Conservation (phyloP, 768 basidiomycete species). For the Lactifluus subvellereus region DNA sequence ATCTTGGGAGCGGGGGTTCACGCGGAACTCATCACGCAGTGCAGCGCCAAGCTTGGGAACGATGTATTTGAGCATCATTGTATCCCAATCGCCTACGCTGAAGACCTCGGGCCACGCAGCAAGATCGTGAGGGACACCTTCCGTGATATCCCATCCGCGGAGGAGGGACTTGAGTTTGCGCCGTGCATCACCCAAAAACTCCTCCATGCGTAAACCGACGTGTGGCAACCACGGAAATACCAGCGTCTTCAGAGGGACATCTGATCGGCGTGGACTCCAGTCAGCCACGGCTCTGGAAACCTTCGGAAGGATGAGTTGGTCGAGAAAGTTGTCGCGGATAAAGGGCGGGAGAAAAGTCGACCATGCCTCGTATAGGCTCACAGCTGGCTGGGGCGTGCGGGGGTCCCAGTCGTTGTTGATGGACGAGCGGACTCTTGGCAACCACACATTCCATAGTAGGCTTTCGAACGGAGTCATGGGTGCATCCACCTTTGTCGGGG, state of each 20-base stretch:
- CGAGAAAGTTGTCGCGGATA: constrained; percentile 90
- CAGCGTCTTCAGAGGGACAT: constrained; percentile 62
- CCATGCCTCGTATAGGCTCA: constrained; percentile 87
- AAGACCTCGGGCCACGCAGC: constrained; percentile 76
- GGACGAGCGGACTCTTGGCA: constrained; percentile 87
- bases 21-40: constrained; percentile 76
- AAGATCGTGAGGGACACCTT: constrained; percentile 73
- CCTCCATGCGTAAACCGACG: constrained; percentile 76
- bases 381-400: constrained; percentile 61
- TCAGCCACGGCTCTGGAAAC: constrained; percentile 75
- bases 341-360: constrained; percentile 81
- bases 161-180: constrained; percentile 79
- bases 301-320: constrained; percentile 94
- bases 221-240: constrained; percentile 96
- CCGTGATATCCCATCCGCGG: constrained; percentile 65
- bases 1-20: constrained; percentile 89
- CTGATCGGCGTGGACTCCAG: constrained; percentile 65
- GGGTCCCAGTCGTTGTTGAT: constrained; percentile 96
- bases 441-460: constrained; percentile 90
- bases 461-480: constrained; percentile 95
- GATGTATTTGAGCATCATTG: constrained; percentile 82
- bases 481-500: constrained; percentile 38
- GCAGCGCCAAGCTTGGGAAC: constrained; percentile 84
- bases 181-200: constrained; percentile 79
- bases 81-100: constrained; percentile 79